Percentiles rank a stretch among this genome's conserved stretches.
phyloP scores from a whole-genome alignment of 257 asterid species.

The Jaltomata sinuosa region DNA sequence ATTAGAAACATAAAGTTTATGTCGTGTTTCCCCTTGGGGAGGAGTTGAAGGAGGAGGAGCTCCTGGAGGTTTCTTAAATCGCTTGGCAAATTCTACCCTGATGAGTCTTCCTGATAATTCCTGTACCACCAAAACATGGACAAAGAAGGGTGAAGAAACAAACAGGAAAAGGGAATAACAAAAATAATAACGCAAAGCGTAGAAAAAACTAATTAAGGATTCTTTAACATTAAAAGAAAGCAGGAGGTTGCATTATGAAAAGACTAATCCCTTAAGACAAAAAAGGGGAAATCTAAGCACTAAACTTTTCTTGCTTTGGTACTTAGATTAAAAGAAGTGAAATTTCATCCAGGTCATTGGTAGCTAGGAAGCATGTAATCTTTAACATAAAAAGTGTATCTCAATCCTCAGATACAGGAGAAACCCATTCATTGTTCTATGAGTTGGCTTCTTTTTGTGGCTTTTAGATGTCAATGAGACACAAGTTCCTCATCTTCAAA shows the following conservation, averaged over 20 bases:
- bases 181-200: not conserved
- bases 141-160: not conserved
- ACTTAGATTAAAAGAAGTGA: not conserved
- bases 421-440: not conserved
- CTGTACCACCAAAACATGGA: constrained; percentile 29
- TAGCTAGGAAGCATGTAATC: not conserved
- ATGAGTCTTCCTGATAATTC: constrained; percentile 68
- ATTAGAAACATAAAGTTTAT: constrained; percentile 63
- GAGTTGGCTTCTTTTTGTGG: not conserved
- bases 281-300: not conserved
- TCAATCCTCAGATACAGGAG: not conserved
- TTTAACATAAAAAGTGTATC: not conserved
- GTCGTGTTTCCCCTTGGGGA: constrained; percentile 36
- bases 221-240: not conserved
- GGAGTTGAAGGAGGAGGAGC: constrained; percentile 18
- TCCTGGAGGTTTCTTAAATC: constrained; percentile 61
- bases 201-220: not conserved
- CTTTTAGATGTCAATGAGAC: not conserved
- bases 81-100: constrained; percentile 58
- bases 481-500: not conserved
- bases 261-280: not conserved
- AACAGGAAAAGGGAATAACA: not conserved
- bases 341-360: not conserved
- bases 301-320: not conserved
- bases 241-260: not conserved